Base-by-base conservation (phyloP, 179 eudicot species). In the Spergularia azorica region DNA sequence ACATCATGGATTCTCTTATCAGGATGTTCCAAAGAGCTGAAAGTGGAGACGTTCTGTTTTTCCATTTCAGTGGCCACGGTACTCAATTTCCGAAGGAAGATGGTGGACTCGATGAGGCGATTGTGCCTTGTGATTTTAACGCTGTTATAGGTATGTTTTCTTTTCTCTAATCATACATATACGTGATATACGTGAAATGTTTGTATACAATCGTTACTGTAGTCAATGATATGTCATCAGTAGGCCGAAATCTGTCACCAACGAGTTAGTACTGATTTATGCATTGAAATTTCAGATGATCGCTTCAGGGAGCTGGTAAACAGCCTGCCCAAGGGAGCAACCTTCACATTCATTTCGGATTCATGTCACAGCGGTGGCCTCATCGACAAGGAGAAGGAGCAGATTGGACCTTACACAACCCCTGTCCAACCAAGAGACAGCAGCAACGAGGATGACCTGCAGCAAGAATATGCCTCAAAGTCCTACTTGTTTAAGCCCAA, bases 311-410 rank as follows among this genome's bases (percentile, higher is more conserved):
- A 86, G 60, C 76, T 90, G 48, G 92, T 89, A 6, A 88, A 88
- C 74, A 72, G 80, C 64, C 78, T 90, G 0, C 87, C 94, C 1
- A 68, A 78, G 20, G 90, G 86, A 58, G 81, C 89, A 76, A 82
- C 74, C 38, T 78, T 90, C 71, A 88, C 94, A 16, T 85, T 88
- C 75, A 79, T 90, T n/a, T 88, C 91, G 1, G 89, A 86, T 38
- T 88, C 91, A 39, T 88, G 91, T 77, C 89, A 87, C 76, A 87
- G 90, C 61, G 89, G 90, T 0, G 90, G 91, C 2, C 46, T 88
- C n/a, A 83, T 85, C 39, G 83, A 83, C 84, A 81, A 86, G 73
- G 88, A 86, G 73, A 88, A 79, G 39, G 87, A 85, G 79, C 87
- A 86, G 63, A 81, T 88, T 1, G 91, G 88, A 20, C 90, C 86